These are phyloP conservation scores for Glycyrrhiza uralensis DNA, from an alignment of 306 rosid genomes.

Conservation along the genomic window DNA sequence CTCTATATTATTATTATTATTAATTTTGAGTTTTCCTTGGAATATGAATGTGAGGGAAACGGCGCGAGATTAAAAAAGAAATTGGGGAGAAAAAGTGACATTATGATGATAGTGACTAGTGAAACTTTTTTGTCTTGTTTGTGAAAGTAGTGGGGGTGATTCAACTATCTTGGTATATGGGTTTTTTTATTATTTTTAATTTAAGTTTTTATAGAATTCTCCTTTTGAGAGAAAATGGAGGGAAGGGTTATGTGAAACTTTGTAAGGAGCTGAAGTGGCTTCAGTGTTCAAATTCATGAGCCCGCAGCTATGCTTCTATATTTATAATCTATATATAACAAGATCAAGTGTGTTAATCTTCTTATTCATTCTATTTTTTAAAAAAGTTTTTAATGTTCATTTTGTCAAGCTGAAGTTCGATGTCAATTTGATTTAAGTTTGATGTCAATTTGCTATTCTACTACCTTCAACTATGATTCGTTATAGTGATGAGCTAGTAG, in stretches of 20 bases:
- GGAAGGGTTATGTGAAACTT: not conserved
- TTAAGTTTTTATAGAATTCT: slow-evolving; percentile 8
- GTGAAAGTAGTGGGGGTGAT: not conserved
- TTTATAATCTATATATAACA: not conserved
- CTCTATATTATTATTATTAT: too few relatives aligned
- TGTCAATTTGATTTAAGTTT: not conserved
- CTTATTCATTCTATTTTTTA: not conserved
- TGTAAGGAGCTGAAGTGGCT: slow-evolving; percentile 70
- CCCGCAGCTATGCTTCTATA: slow-evolving; percentile 63
- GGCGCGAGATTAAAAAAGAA: not conserved
- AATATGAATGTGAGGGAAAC: slow-evolving; percentile 26
- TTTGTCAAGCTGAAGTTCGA: not conserved
- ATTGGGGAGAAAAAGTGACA: not conserved
- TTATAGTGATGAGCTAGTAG: not conserved
- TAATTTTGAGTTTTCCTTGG: slow-evolving; percentile 19
- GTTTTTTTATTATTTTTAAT: too few relatives aligned
- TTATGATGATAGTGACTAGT: slow-evolving; percentile 22
- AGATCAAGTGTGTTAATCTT: not conserved
- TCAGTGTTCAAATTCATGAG: slow-evolving; percentile 39
- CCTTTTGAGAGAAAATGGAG: slow-evolving; percentile 20
- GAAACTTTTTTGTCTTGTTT: slow-evolving; percentile 24
- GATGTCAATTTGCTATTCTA: not conserved
- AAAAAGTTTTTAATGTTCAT: not conserved
- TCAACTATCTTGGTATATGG: slow-evolving; percentile 19
- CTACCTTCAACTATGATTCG: not conserved